Evolutionary conservation across 768 basidiomycete species (phyloP).

Genomic region (Steccherinum ochraceum): DNA sequence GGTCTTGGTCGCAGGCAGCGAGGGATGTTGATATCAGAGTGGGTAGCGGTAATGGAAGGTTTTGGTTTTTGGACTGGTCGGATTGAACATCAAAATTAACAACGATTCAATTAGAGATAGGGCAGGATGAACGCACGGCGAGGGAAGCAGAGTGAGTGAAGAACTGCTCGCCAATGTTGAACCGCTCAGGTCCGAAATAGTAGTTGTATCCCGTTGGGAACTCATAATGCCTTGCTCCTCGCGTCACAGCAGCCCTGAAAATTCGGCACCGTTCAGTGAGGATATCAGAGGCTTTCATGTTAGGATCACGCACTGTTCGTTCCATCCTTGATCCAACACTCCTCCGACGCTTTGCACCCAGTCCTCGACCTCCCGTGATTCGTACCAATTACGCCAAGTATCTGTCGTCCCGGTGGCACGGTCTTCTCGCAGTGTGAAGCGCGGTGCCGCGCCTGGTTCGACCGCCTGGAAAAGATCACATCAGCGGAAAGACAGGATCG

Average conservation of each 20-base stretch:
- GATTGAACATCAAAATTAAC: not conserved
- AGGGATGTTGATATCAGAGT: constrained; percentile 73
- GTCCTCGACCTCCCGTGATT: constrained; percentile 81
- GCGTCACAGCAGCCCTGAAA: constrained; percentile 50
- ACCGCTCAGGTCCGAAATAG: constrained; percentile 78
- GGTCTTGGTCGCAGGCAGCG: constrained; percentile 82
- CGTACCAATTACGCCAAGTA: constrained; percentile 78
- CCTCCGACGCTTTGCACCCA: constrained; percentile 89
- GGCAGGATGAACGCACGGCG: constrained; percentile 14
- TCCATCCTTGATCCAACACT: constrained; percentile 83
- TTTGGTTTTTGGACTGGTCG: constrained; percentile 46
- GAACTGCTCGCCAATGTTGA: constrained; percentile 80
- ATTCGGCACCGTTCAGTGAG: not conserved
- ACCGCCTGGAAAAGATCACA: constrained; percentile 48
- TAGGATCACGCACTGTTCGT: constrained; percentile 61
- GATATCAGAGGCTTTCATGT: not conserved
- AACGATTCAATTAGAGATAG: not conserved
- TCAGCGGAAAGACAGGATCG: not conserved
- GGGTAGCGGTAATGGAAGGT: constrained; percentile 70
- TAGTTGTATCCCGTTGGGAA: constrained; percentile 92
- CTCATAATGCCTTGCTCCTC: constrained; percentile 72
- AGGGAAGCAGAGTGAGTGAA: constrained; percentile 59
- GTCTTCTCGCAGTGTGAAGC: constrained; percentile 70
- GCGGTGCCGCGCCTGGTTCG: constrained; percentile 58
- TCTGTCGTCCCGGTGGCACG: constrained; percentile 66